A percentile compares a stretch with the other conserved stretches of the same genome.
phyloP scores from a whole-genome alignment of 352 stramenopile genomes.

The Phytophthora brassicae region DNA sequence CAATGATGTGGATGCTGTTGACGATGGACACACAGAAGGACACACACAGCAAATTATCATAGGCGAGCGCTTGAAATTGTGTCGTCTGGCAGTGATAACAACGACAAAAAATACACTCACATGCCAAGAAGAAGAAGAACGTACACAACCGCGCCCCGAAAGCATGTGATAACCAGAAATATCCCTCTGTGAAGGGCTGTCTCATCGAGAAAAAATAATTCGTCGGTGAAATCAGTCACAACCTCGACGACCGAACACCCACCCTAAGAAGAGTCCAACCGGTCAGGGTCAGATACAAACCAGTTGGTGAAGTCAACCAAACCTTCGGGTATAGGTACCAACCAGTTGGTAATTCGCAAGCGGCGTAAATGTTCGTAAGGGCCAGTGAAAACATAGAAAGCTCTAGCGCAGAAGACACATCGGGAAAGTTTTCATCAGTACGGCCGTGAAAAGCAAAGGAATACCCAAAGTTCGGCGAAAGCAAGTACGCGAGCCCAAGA shows the following conservation, averaged over 20 bases:
- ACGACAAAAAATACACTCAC: no score
- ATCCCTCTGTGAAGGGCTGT: neutral
- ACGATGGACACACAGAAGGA: no score
- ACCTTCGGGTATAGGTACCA: neutral
- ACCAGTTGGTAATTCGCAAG: neutral
- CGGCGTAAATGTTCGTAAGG: neutral
- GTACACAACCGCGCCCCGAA: neutral
- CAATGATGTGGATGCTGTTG: no score
- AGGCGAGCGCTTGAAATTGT: no score
- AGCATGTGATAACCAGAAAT: neutral
- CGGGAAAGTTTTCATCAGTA: neutral
- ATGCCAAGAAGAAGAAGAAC: neutral
- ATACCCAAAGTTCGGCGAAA: neutral
- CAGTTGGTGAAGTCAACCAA: neutral
- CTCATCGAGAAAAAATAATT: neutral
- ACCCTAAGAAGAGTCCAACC: neutral
- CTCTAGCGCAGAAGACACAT: neutral
- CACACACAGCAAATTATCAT: no score
- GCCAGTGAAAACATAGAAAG: neutral
- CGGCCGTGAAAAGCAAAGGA: no score
- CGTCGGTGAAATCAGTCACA: no score
- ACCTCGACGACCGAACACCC: no score
- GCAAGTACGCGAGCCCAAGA: neutral
- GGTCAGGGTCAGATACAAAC: neutral
- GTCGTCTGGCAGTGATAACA: no score